Evolutionary conservation across 148 eudicot species (phyloP), one percentile per base, ranked within the genome.

Genomic region (Cornus controversa): DNA sequence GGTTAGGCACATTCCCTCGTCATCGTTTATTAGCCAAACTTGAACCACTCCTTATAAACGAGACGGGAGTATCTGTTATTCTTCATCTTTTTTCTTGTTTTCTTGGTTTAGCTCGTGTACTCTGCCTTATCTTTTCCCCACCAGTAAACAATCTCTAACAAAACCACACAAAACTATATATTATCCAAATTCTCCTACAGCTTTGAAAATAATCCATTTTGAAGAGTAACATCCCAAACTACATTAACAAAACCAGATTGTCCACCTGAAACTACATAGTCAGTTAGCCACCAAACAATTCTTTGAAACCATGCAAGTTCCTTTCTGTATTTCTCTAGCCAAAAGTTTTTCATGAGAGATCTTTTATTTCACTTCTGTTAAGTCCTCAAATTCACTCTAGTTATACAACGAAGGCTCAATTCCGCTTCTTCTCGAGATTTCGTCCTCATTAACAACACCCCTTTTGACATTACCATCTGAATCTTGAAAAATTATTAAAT

Each of bases 381-480:
- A 80, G 26, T 69, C 94, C 72, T 81, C 88, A 25, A 73, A 69
- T 29, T 85, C 85, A 31, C 42, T 79, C 40, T 74, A 68, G 76
- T 77, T 80, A 77, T 70, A 86, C 78, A 74, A 75, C 34, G 58
- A 34, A 0, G 86, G 83, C 16, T 82, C 86, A 53, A 92, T 66
- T 4, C 89, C 89, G 73, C 87, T 84, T 68, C 98, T 90, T 78
- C 80, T 84, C 82, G 89, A 70, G 77, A 94, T 88, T 78, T 92
- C 98, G 71, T 87, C 90, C 71, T 92, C 90, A 82, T n/a, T n/a
- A n/a, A n/a, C n/a, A n/a, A n/a, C n/a, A n/a, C 88, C 93, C 78
- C 83, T 83, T 75, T 92, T 80, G 16, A 94, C 83, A 34, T 79
- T 87, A 69, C 94, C 94, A 36, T 83, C 80, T 60, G 78, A 77